Conservation (phyloP, 2,329 filamentous ascomycete species). For the Fusarium buxicola region DNA sequence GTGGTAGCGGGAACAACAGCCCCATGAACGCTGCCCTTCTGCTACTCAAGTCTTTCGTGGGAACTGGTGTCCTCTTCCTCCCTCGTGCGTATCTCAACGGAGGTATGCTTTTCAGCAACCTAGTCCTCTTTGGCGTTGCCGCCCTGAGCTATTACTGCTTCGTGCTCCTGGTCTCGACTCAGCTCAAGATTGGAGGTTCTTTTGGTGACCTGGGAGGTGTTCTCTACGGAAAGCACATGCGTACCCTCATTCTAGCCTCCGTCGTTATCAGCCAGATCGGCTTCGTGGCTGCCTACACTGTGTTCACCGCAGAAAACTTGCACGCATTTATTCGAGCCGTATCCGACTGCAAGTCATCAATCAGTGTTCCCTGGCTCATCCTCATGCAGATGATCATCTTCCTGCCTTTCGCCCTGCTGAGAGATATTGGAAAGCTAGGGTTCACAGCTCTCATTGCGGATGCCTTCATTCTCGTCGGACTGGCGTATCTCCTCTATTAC, state of each 20-base stretch:
- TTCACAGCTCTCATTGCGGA: constrained; percentile 95
- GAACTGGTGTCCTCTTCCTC: constrained; percentile 93
- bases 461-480: constrained; percentile 90
- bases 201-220: constrained; percentile 97
- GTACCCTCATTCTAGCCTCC: constrained; percentile 85
- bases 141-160: constrained; percentile 96
- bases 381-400: constrained; percentile 96
- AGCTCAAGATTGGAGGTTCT: constrained; percentile 88
- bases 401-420: constrained; percentile 89
- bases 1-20: constrained; percentile 79
- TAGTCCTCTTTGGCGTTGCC: constrained; percentile 88
- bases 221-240: constrained; percentile 91
- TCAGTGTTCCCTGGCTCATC: constrained; percentile 91
- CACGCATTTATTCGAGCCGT: constrained; percentile 96
- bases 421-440: constrained; percentile 97
- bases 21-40: constrained; percentile 84
- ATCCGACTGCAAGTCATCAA: constrained; percentile 84
- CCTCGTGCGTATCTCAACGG: constrained; percentile 95
- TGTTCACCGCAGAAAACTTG: constrained; percentile 95
- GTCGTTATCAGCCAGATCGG: constrained; percentile 97
- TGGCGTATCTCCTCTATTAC: constrained; percentile 96
- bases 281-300: constrained; percentile 94
- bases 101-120: constrained; percentile 95
- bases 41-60: constrained; percentile 96
- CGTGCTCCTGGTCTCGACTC: constrained; percentile 88